Base-by-base conservation (phyloP, 805 yeast genomes). In the Grigorovia yakushimaensis region DNA sequence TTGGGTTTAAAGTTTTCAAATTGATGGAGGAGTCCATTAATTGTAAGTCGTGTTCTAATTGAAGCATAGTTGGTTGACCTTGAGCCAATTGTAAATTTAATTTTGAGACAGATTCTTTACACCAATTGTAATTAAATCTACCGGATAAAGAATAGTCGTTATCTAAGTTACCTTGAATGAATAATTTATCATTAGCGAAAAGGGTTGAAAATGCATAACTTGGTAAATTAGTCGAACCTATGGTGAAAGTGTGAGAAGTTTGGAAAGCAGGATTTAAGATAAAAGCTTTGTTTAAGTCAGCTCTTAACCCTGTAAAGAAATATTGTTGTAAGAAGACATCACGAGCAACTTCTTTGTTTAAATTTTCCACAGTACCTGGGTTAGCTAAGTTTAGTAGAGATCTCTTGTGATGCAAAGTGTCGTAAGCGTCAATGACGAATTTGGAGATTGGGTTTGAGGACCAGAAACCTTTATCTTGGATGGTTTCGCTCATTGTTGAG, bases 321-420 rank as follows among this genome's bases (percentile, higher is more conserved):
- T 86, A 85, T 65, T 88, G 95, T 62, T 78, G 80, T 59, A 88
- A 76, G 65, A 93, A 88, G 30, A 91, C 97, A 64, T 91, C 98
- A 69, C 89, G 83, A 53, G 89, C 73, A 49, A 88, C 97, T 72
- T 93, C 98, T 71, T 87, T 86, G 73, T 82, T 83, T 67, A 91
- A 73, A 72, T 88, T 87, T 73, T 89, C 98, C 67, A 88, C 79
- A 54, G 96, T 84, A 56, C 98, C 98, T 49, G 98, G 98, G 71
- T 88, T 87, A 58, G 78, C 71, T 65, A 93, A 79, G 48, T 88
- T 88, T 55, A 89, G 74, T 7, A 91, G 79, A 51, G 78, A 74
- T 66, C 98, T 81, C 67, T 88, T 95, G 57, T 81, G 82, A 52
- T 79, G 69, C 51, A 88, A 74, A 55, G 81, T 77, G 59, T 71